These are phyloP conservation scores for Solanum bulbocastanum DNA, from an alignment of 257 asterid genomes.

Conservation along the genomic window DNA sequence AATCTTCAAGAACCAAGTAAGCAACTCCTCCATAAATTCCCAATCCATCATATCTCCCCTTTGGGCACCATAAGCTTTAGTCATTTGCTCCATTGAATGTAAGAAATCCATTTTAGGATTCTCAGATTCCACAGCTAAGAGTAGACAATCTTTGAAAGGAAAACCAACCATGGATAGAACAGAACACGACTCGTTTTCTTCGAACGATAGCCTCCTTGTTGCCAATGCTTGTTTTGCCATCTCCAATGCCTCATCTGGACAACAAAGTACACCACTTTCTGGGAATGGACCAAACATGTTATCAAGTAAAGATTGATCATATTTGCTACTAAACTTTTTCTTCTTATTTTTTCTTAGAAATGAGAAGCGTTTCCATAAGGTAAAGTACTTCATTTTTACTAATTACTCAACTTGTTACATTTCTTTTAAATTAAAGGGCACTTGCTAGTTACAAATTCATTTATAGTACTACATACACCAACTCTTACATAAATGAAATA, in stretches of 20 bases:
- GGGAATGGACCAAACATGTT: background rate
- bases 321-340: background rate
- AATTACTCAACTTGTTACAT: background rate
- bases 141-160: constrained; percentile 1
- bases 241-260: background rate
- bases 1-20: constrained; percentile 8
- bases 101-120: background rate
- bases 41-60: constrained; percentile 1
- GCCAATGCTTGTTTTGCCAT: constrained; percentile 2
- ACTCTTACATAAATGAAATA: background rate
- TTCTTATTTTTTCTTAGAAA: background rate
- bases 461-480: background rate
- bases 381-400: background rate
- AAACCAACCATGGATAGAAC: background rate
- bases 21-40: background rate
- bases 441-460: background rate
- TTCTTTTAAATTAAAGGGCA: background rate
- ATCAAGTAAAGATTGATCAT: background rate
- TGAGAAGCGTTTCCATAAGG: background rate
- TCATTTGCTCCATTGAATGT: constrained; percentile 4
- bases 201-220: constrained; percentile 2
- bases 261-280: background rate
- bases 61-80: background rate
- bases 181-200: constrained; percentile 3
- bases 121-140: constrained; percentile 1